Conservation (phyloP, 83 land plant species). For the Thuja plicata region DNA sequence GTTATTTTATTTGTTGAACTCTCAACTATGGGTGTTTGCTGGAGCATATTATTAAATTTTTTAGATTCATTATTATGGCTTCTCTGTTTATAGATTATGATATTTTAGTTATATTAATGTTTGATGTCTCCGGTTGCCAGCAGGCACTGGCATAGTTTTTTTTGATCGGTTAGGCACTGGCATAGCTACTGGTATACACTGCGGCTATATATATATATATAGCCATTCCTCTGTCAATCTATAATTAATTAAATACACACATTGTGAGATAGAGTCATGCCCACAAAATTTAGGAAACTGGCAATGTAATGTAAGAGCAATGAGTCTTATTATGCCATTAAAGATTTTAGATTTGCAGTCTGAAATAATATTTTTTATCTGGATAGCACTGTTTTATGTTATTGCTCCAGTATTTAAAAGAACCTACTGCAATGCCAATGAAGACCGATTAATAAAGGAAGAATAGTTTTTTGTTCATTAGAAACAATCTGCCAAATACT, state of each 20-base stretch:
- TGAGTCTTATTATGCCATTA: not conserved
- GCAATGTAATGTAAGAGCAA: not conserved
- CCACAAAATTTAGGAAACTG: not conserved
- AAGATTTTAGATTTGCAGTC: no score
- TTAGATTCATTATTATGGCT: not conserved
- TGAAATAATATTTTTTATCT: no score
- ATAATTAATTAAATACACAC: not conserved
- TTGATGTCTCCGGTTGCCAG: no score
- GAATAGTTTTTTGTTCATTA: not conserved
- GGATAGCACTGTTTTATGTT: no score
- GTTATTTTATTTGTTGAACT: not conserved
- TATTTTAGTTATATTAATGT: no score
- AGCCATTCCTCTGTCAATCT: not conserved
- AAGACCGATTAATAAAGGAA: not conserved
- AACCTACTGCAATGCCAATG: not conserved
- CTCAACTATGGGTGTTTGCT: not conserved
- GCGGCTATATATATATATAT: no score
- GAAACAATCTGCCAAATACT: not conserved
- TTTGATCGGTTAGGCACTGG: no score
- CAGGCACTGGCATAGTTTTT: not conserved
- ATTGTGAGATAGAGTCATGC: not conserved
- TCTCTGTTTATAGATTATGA: not conserved
- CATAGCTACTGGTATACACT: no score
- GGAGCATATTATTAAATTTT: not conserved
- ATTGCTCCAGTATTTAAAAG: not conserved